Evolutionary conservation across 2,329 filamentous ascomycete species (phyloP).

Genomic region (Neonectria hederae): DNA sequence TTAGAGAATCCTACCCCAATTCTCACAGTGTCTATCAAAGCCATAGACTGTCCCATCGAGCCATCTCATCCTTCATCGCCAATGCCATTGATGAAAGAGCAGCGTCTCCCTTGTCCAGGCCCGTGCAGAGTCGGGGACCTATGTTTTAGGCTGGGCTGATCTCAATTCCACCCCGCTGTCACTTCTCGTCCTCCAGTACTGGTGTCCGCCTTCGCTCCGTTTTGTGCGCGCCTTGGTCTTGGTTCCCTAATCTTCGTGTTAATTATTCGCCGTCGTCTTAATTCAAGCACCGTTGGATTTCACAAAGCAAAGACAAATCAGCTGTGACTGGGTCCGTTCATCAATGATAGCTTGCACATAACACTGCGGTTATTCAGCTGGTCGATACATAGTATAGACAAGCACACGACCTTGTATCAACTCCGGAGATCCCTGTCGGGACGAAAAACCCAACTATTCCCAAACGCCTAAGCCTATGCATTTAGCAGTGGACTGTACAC

Average conservation of each 20-base stretch:
- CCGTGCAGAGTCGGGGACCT: slow-evolving; percentile 9
- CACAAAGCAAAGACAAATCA: neutral
- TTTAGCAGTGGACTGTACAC: slow-evolving; percentile 36
- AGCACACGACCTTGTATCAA: slow-evolving; percentile 13
- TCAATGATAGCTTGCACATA: slow-evolving; percentile 4
- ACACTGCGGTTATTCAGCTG: neutral
- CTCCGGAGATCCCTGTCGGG: slow-evolving; percentile 1
- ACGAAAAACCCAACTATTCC: slow-evolving; percentile 34
- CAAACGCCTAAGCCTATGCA: slow-evolving; percentile 42
- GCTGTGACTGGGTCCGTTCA: neutral
- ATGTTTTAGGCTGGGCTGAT: slow-evolving; percentile 30
- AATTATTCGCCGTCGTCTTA: neutral
- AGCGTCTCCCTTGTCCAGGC: slow-evolving; percentile 5
- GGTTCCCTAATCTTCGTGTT: no score
- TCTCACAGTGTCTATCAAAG: neutral
- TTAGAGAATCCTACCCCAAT: neutral
- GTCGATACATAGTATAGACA: neutral
- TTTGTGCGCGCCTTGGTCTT: neutral
- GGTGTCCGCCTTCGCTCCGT: neutral
- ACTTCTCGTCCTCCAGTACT: slow-evolving; percentile 10
- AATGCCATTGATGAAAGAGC: slow-evolving; percentile 8
- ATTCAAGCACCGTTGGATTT: no score
- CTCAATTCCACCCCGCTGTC: slow-evolving; percentile 34
- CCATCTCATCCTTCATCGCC: neutral
- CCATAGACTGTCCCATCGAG: neutral